Evolutionary conservation across 129 eudicot species (phyloP).

Genomic region (Scalesia atractyloides): DNA sequence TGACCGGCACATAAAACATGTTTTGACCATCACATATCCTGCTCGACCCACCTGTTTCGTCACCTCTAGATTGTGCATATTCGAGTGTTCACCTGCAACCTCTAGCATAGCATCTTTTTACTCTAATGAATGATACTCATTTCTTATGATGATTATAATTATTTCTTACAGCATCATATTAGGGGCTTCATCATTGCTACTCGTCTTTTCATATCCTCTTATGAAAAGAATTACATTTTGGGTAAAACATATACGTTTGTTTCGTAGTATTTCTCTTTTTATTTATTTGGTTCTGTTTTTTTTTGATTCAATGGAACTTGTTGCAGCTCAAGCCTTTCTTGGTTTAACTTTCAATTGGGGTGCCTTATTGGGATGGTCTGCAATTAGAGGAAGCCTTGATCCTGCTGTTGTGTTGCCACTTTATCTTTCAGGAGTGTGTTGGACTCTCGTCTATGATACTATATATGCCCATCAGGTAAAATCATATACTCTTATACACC

Average conservation of each 20-base stretch:
- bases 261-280: not conserved
- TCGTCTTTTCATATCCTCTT: slow-evolving; percentile 91
- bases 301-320: slow-evolving; percentile 19
- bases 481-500: not conserved
- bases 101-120: slow-evolving; percentile 8
- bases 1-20: not conserved
- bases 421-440: slow-evolving; percentile 77
- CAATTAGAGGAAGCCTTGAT: slow-evolving; percentile 84
- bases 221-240: slow-evolving; percentile 98
- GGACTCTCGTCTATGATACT: slow-evolving; percentile 97
- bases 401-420: slow-evolving; percentile 80
- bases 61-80: not conserved
- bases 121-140: not conserved
- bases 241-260: slow-evolving; percentile 42
- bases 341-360: slow-evolving; percentile 98
- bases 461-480: slow-evolving; percentile 99
- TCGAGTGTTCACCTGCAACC: slow-evolving; percentile 10
- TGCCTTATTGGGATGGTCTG: slow-evolving; percentile 92
- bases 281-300: slow-evolving; percentile 20
- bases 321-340: slow-evolving; percentile 94
- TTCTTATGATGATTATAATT: slow-evolving; percentile 11
- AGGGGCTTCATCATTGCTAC: slow-evolving; percentile 93
- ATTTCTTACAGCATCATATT: slow-evolving; percentile 65
- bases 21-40: not conserved
- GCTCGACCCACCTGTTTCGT: not conserved